Conservation (phyloP, 2,329 filamentous ascomycete genomes). For the Pseudopithomyces maydicus region DNA sequence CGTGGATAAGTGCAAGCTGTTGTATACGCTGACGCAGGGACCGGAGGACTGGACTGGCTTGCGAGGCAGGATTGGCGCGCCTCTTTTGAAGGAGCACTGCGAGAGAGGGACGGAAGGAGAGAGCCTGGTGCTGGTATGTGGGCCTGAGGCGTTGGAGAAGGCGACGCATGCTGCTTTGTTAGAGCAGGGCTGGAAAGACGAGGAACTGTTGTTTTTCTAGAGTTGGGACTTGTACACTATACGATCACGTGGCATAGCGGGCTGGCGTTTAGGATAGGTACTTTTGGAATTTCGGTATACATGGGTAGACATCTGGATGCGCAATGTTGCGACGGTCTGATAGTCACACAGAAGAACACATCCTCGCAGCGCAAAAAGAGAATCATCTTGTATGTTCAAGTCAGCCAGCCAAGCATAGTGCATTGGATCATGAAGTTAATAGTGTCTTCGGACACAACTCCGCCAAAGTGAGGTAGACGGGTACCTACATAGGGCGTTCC, state of each 20-base stretch:
- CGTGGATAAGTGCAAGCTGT: slow-evolving; percentile 63
- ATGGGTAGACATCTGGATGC: too few relatives aligned
- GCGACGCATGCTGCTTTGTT: slow-evolving; percentile 62
- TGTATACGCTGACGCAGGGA: slow-evolving; percentile 72
- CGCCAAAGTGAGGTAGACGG: too few relatives aligned
- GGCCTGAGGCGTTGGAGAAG: slow-evolving; percentile 76
- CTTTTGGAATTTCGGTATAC: neutral
- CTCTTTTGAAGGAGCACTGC: slow-evolving; percentile 65
- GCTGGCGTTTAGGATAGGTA: neutral
- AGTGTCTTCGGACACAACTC: too few relatives aligned
- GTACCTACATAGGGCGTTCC: too few relatives aligned
- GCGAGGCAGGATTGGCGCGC: slow-evolving; percentile 68
- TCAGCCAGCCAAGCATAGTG: too few relatives aligned
- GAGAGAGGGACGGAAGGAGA: slow-evolving; percentile 54
- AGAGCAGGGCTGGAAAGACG: slow-evolving; percentile 71
- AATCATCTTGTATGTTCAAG: too few relatives aligned
- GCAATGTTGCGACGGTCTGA: too few relatives aligned
- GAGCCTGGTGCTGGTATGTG: slow-evolving; percentile 75
- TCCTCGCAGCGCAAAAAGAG: too few relatives aligned
- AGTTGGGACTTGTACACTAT: neutral
- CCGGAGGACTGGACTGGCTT: slow-evolving; percentile 69
- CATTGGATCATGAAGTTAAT: too few relatives aligned
- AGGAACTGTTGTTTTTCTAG: slow-evolving; percentile 77
- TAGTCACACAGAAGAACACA: too few relatives aligned
- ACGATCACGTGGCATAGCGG: neutral